A percentile compares a stretch with the other conserved stretches of the same genome.
Conservation (phyloP, 2,329 filamentous ascomycete genomes). For the Myrmaecium sp. region DNA sequence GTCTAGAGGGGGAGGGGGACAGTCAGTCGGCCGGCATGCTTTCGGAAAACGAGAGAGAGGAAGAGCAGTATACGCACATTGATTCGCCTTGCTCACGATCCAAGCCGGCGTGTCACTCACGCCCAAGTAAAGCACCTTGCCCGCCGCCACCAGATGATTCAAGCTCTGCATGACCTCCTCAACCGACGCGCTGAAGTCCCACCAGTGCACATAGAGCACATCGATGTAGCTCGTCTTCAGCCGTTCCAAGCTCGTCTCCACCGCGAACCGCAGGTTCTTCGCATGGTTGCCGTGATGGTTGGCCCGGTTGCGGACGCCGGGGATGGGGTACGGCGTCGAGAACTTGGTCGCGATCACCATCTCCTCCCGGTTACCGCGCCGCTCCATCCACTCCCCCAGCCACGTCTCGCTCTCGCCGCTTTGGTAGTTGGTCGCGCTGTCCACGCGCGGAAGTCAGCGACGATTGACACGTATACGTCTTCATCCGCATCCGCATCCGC, state of each 20-base stretch:
- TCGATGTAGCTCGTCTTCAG: constrained; percentile 55
- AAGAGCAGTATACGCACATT: constrained; percentile 5
- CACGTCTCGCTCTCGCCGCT: constrained; percentile 24
- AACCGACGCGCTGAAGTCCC: constrained; percentile 25
- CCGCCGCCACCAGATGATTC: constrained; percentile 22
- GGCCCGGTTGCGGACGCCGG: constrained; percentile 4
- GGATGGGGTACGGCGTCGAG: constrained; percentile 15
- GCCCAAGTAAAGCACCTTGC: constrained; percentile 29
- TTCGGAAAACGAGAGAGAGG: not conserved
- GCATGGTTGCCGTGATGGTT: constrained; percentile 28
- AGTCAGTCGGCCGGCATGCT: not conserved
- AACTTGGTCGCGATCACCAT: constrained; percentile 27
- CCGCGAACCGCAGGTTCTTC: constrained; percentile 20
- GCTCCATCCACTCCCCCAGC: constrained; percentile 28
- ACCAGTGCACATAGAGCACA: constrained; percentile 22
- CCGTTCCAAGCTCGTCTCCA: constrained; percentile 29
- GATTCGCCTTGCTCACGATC: constrained; percentile 15
- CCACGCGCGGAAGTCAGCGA: not conserved
- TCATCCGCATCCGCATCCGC: constrained; percentile 6
- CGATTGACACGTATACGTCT: constrained; percentile 5
- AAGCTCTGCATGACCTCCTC: constrained; percentile 28
- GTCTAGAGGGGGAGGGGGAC: constrained; percentile 7
- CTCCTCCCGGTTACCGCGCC: constrained; percentile 19
- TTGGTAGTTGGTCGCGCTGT: constrained; percentile 21
- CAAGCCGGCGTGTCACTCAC: constrained; percentile 27